These are phyloP conservation scores for Pterula multifida DNA, from an alignment of 1,284 basidiomycete genomes.

Conservation along the genomic window DNA sequence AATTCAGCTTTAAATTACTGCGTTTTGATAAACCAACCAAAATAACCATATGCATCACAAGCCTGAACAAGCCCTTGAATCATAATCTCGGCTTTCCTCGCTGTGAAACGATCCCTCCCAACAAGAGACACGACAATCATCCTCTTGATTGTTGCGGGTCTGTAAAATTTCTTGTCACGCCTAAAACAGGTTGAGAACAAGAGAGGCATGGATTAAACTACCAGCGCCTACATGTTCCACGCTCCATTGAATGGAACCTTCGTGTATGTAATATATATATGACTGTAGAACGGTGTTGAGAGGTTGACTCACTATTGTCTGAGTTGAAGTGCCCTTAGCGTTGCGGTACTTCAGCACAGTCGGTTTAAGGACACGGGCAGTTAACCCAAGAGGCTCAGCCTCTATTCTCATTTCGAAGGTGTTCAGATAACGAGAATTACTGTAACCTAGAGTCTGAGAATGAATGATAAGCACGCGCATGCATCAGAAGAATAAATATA, in stretches of 20 bases:
- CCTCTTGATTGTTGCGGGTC: slow-evolving; percentile 31
- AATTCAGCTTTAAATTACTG: background rate
- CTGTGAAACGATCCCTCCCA: slow-evolving; percentile 36
- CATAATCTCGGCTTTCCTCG: slow-evolving; percentile 33
- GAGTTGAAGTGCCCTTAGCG: slow-evolving; percentile 30
- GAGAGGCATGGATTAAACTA: background rate
- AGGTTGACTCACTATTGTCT: slow-evolving; percentile 30
- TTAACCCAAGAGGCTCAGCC: slow-evolving; percentile 34
- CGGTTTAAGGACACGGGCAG: slow-evolving; percentile 48
- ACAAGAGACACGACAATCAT: slow-evolving; percentile 62
- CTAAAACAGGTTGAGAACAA: slow-evolving; percentile 19
- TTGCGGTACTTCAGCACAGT: slow-evolving; percentile 51
- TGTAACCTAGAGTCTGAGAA: slow-evolving; percentile 49
- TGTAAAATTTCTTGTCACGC: slow-evolving; percentile 48
- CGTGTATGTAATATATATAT: no score
- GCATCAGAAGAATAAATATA: background rate
- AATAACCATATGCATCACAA: slow-evolving; percentile 45
- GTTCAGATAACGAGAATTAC: slow-evolving; percentile 61
- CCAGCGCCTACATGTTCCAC: slow-evolving; percentile 50
- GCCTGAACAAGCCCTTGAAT: slow-evolving; percentile 32
- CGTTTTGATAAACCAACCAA: background rate
- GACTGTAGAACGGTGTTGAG: no score
- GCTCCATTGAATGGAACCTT: slow-evolving; percentile 50
- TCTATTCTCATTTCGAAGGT: slow-evolving; percentile 53
- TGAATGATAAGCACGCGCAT: background rate